A percentile compares a stretch with the other conserved stretches of the same genome.
These are phyloP conservation scores for Penicillium janthinellum DNA, from an alignment of 2,329 filamentous ascomycete species.

Conservation along the genomic window DNA sequence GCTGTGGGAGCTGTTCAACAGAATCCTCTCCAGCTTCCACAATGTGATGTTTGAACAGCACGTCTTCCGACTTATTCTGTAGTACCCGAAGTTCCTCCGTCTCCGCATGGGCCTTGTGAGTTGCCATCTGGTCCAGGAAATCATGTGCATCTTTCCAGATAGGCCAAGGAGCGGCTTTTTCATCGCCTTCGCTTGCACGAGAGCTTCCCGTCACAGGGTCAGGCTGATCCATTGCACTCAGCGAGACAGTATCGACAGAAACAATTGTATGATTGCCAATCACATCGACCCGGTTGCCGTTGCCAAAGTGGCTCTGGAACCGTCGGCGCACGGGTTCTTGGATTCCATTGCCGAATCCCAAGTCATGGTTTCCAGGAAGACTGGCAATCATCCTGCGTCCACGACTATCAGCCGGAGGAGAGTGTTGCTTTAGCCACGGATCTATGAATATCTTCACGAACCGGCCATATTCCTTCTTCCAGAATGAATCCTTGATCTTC, in stretches of 20 bases:
- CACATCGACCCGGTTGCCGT: slow-evolving; percentile 86
- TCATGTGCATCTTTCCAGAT: slow-evolving; percentile 77
- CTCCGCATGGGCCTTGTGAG: slow-evolving; percentile 67
- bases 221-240: slow-evolving; percentile 71
- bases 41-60: slow-evolving; percentile 61
- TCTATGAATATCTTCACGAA: slow-evolving; percentile 85
- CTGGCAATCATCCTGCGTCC: slow-evolving; percentile 80
- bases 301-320: slow-evolving; percentile 86
- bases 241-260: slow-evolving; percentile 82
- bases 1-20: slow-evolving; percentile 23
- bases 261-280: slow-evolving; percentile 95
- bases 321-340: slow-evolving; percentile 77
- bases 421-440: slow-evolving; percentile 63
- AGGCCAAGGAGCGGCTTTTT: slow-evolving; percentile 53
- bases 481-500: slow-evolving; percentile 78
- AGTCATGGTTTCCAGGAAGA: slow-evolving; percentile 90
- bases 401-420: slow-evolving; percentile 60
- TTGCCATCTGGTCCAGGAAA: slow-evolving; percentile 71
- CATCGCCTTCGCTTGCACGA: slow-evolving; percentile 49
- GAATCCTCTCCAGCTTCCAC: slow-evolving; percentile 58
- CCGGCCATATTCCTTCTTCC: slow-evolving; percentile 81
- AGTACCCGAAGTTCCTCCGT: slow-evolving; percentile 68
- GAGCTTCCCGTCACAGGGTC: slow-evolving; percentile 51
- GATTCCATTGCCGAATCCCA: slow-evolving; percentile 86
- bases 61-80: slow-evolving; percentile 60